phyloP scores from a whole-genome alignment of 2,329 filamentous ascomycete genomes.

The Fusarium palustre region DNA sequence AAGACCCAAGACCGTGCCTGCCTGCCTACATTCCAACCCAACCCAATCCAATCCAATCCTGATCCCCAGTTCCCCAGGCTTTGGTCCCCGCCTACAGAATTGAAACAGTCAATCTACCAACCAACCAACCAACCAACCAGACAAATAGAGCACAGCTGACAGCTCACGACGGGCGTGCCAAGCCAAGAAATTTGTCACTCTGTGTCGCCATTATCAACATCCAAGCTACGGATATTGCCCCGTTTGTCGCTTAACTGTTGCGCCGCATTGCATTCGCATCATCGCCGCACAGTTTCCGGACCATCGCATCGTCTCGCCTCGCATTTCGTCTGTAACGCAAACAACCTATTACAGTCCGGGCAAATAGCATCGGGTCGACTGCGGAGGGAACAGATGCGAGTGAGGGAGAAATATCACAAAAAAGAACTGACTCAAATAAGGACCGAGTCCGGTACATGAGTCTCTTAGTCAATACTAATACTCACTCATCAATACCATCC shows the following conservation, averaged over 20 bases:
- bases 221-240: not conserved
- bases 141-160: slow-evolving; percentile 31
- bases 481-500: slow-evolving; percentile 10
- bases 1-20: slow-evolving; percentile 11
- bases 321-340: not conserved
- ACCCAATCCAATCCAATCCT: slow-evolving; percentile 35
- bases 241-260: slow-evolving; percentile 31
- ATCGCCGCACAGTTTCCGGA: slow-evolving; percentile 23
- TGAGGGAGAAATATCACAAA: not conserved
- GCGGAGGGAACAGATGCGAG: not conserved
- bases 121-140: slow-evolving; percentile 26
- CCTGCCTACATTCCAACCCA: slow-evolving; percentile 29
- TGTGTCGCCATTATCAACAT: slow-evolving; percentile 12
- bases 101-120: slow-evolving; percentile 1
- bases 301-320: slow-evolving; percentile 4
- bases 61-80: slow-evolving; percentile 44
- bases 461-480: slow-evolving; percentile 41
- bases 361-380: not conserved
- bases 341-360: not conserved
- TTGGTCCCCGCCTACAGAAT: slow-evolving; percentile 32
- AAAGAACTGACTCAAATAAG: slow-evolving; percentile 29
- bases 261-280: slow-evolving; percentile 20
- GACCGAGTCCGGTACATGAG: slow-evolving; percentile 35
- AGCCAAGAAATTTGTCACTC: slow-evolving; percentile 26
- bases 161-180: slow-evolving; percentile 41